Conservation (phyloP, 805 yeast species). For the Yueomyces sinensis region DNA sequence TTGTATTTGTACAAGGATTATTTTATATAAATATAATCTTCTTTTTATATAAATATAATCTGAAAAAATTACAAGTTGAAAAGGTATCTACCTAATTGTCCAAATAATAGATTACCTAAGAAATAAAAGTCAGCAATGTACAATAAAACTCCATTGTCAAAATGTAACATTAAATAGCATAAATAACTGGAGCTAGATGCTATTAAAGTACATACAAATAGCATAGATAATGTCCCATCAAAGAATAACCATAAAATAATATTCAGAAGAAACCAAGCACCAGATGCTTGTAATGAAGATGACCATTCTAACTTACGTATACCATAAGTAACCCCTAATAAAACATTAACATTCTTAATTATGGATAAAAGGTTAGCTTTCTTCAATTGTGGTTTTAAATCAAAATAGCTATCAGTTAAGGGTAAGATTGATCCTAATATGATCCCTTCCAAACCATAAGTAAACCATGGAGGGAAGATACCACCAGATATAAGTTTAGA, state of each 20-base stretch:
- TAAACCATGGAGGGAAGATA: constrained; percentile 14
- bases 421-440: constrained; percentile 47
- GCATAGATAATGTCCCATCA: constrained; percentile 45
- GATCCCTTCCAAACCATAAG: constrained; percentile 39
- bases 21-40: too few species aligned
- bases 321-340: constrained; percentile 61
- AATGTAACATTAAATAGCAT: constrained; percentile 10
- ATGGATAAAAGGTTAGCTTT: constrained; percentile 6
- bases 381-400: constrained; percentile 6
- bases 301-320: constrained; percentile 59
- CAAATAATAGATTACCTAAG: constrained; percentile 52
- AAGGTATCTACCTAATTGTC: constrained; percentile 51
- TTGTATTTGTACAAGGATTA: too few species aligned
- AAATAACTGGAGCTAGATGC: constrained; percentile 1
- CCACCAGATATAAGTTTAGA: constrained; percentile 9
- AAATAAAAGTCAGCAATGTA: constrained; percentile 41
- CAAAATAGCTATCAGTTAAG: constrained; percentile 18
- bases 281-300: constrained; percentile 48
- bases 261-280: constrained; percentile 49
- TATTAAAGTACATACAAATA: constrained; percentile 24
- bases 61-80: constrained; percentile 13
- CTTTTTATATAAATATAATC: too few species aligned
- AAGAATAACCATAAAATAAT: constrained; percentile 54
- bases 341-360: constrained; percentile 31
- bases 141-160: constrained; percentile 9